Percentiles rank a stretch among this genome's conserved stretches.
phyloP scores from a whole-genome alignment of 495 filamentous ascomycete genomes.

The Aspergillus bertholletiae region DNA sequence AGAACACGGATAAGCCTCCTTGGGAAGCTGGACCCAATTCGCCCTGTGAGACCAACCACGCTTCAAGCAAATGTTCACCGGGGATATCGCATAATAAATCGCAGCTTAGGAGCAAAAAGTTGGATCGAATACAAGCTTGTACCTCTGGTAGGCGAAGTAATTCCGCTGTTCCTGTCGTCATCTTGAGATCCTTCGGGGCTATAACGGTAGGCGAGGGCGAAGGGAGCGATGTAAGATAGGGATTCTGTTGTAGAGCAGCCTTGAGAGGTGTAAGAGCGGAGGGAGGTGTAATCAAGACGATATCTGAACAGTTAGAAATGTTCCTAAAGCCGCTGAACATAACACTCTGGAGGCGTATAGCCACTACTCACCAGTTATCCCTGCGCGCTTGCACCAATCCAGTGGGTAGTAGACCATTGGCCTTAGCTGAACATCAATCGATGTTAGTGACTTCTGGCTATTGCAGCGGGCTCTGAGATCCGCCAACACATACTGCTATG shows the following conservation, averaged over 20 bases:
- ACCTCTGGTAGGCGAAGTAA: slow-evolving; percentile 80
- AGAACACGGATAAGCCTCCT: slow-evolving; percentile 85
- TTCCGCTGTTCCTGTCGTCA: slow-evolving; percentile 83
- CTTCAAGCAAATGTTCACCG: slow-evolving; percentile 73
- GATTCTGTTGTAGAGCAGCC: slow-evolving; percentile 79
- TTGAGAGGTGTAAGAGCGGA: slow-evolving; percentile 39
- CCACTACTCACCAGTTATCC: neutral
- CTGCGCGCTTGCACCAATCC: neutral
- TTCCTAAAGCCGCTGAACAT: neutral
- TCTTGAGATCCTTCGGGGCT: slow-evolving; percentile 65
- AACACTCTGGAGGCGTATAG: neutral
- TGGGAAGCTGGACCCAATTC: slow-evolving; percentile 50
- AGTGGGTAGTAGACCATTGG: neutral
- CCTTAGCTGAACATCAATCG: neutral
- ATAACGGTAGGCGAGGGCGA: slow-evolving; percentile 70
- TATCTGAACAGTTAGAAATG: neutral
- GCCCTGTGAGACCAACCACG: slow-evolving; percentile 86
- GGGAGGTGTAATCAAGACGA: neutral
- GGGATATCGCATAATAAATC: slow-evolving; percentile 90
- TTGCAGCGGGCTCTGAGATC: neutral
- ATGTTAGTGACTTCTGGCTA: neutral
- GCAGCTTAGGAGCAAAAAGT: slow-evolving; percentile 90
- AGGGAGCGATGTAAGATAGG: slow-evolving; percentile 77
- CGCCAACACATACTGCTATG: neutral
- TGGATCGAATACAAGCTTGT: slow-evolving; percentile 64